Percentiles rank a stretch among this genome's conserved stretches.
These are phyloP conservation scores for Actinomortierella wolfii DNA, from an alignment of 371 early-diverging fungal genomes.

Conservation along the genomic window DNA sequence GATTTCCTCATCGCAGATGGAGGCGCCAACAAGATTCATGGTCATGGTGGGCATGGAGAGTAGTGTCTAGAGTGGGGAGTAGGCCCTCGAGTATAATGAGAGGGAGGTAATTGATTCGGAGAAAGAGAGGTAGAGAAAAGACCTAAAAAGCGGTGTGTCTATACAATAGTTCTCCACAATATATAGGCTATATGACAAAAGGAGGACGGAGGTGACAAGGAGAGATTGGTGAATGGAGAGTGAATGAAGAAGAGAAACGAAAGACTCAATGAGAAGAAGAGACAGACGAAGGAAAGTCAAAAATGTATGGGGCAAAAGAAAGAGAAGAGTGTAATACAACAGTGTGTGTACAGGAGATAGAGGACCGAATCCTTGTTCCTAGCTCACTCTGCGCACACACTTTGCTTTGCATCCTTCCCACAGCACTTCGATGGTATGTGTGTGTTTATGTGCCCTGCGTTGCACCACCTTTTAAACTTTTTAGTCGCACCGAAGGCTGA, in stretches of 20 bases:
- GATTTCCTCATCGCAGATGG: constrained; percentile 66
- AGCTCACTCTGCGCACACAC: no score
- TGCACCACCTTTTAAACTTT: neutral
- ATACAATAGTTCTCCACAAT: no score
- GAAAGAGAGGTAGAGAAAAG: neutral
- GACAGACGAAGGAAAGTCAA: neutral
- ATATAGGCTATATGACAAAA: constrained; percentile 1
- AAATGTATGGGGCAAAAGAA: constrained; percentile 11
- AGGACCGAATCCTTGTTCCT: no score
- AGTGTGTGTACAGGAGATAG: no score
- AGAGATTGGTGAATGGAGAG: constrained; percentile 2
- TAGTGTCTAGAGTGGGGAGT: constrained; percentile 18
- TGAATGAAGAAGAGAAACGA: constrained; percentile 1
- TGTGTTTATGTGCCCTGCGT: neutral
- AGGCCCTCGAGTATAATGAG: neutral
- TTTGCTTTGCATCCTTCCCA: no score
- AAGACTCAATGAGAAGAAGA: neutral
- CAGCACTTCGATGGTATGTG: neutral
- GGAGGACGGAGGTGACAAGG: constrained; percentile 1
- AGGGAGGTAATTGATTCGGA: constrained; percentile 14
- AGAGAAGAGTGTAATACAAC: neutral
- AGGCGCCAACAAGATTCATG: constrained; percentile 72
- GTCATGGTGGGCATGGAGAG: constrained; percentile 18
- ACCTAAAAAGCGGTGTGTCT: neutral
- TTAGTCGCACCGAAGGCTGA: neutral